phyloP scores from a whole-genome alignment of 768 basidiomycete genomes.

The Leccinum uliginosum region DNA sequence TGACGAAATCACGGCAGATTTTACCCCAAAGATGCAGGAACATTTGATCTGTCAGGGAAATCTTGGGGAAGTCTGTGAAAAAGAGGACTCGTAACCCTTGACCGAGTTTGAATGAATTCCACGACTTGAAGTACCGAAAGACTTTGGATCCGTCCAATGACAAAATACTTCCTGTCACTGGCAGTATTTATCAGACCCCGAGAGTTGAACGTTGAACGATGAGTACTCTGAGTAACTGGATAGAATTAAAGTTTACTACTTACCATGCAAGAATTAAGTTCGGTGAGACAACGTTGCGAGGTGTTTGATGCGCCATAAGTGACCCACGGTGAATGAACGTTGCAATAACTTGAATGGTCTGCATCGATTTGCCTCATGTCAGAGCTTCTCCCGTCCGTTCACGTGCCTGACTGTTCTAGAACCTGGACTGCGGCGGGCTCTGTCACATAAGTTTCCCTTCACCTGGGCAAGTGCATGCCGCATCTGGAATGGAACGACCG shows the following conservation, averaged over 20 bases:
- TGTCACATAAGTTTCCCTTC: neutral
- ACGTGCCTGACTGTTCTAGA: neutral
- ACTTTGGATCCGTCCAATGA: neutral
- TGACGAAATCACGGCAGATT: neutral
- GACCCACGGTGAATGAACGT: neutral
- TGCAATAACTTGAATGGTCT: too few relatives aligned
- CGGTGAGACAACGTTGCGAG: too few relatives aligned
- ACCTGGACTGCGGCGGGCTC: too few relatives aligned
- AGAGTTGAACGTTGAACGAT: too few relatives aligned
- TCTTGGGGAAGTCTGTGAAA: neutral
- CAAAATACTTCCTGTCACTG: neutral
- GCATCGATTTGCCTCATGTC: neutral
- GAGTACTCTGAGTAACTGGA: neutral
- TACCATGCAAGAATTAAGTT: neutral
- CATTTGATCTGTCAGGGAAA: neutral
- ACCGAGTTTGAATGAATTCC: neutral
- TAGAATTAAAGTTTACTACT: neutral
- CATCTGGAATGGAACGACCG: neutral
- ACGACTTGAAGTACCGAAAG: neutral
- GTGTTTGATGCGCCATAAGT: neutral
- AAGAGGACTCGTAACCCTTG: neutral
- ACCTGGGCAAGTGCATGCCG: neutral
- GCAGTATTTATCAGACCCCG: neutral
- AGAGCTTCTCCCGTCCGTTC: neutral
- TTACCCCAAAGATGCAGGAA: neutral